Evolutionary conservation across 129 eudicot genomes (phyloP).

Genomic region (Tagetes erecta): DNA sequence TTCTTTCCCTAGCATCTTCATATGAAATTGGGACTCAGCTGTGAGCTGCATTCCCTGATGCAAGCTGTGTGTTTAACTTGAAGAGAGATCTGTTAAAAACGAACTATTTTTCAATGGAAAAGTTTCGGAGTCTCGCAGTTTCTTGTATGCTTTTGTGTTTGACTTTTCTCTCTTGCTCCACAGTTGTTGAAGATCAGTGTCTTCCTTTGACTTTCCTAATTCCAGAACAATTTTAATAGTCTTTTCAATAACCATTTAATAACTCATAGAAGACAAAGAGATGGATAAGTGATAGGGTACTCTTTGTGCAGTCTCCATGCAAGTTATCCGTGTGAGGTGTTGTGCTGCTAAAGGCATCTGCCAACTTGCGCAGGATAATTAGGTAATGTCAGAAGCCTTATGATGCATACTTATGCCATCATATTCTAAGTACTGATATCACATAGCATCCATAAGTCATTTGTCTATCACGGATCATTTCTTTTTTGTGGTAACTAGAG

Average conservation of each 20-base stretch:
- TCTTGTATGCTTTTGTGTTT: conserved; percentile 28
- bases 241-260: conserved; percentile 8
- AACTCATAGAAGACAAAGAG: conserved; percentile 20
- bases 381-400: conserved; percentile 11
- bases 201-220: conserved; percentile 33
- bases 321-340: conserved; percentile 20
- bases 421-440: background rate
- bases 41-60: background rate
- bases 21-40: conserved; percentile 16
- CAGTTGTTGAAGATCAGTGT: conserved; percentile 24
- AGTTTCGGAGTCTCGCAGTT: background rate
- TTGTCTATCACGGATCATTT: background rate
- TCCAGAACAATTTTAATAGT: conserved; percentile 32
- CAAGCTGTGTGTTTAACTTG: conserved; percentile 15
- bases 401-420: conserved; percentile 16
- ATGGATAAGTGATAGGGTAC: conserved; percentile 12
- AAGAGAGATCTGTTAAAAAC: conserved; percentile 39
- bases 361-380: conserved; percentile 14
- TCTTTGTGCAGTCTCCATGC: conserved; percentile 14
- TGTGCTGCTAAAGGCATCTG: conserved; percentile 20
- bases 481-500: conserved; percentile 20
- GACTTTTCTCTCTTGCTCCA: conserved; percentile 23
- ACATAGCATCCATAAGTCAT: background rate
- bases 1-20: conserved; percentile 3
- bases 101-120: conserved; percentile 61